Percentiles rank a stretch among this genome's conserved stretches.
These are phyloP conservation scores for Lactarius vividus DNA, from an alignment of 768 basidiomycete genomes.

Conservation along the genomic window DNA sequence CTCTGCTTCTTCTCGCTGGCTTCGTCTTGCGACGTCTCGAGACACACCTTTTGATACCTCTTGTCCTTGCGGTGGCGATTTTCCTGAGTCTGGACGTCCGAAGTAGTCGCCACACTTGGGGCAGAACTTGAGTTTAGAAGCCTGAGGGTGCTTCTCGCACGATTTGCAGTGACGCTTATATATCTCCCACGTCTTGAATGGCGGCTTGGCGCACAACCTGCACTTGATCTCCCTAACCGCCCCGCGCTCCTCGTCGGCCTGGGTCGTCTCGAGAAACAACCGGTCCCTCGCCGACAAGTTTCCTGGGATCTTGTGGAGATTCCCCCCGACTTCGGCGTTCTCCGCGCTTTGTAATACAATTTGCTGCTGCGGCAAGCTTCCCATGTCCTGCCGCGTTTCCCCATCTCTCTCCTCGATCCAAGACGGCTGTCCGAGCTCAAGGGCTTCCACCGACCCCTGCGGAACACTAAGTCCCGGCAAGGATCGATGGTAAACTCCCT, in stretches of 20 bases:
- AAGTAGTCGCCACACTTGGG: background rate
- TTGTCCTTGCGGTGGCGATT: background rate
- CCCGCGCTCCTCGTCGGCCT: background rate
- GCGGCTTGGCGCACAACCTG: background rate
- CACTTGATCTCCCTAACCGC: background rate
- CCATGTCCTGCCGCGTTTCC: background rate
- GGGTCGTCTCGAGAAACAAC: background rate
- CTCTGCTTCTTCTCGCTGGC: background rate
- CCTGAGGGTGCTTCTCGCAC: background rate
- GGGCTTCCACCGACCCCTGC: background rate
- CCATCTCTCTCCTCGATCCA: background rate
- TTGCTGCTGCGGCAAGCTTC: background rate
- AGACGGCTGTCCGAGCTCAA: background rate
- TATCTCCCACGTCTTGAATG: background rate
- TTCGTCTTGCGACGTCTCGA: background rate
- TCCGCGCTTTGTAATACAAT: background rate
- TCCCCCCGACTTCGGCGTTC: background rate
- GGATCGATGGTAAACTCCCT: background rate
- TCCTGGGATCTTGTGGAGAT: background rate
- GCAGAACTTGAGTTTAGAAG: background rate
- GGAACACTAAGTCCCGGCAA: background rate
- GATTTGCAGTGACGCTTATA: background rate
- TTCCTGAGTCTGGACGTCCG: background rate
- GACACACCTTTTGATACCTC: background rate
- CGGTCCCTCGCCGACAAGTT: background rate